Evolutionary conservation across 2,329 filamentous ascomycete species (phyloP), one percentile per base, ranked within the genome.

Genomic region (Aspergillus arachidicola): DNA sequence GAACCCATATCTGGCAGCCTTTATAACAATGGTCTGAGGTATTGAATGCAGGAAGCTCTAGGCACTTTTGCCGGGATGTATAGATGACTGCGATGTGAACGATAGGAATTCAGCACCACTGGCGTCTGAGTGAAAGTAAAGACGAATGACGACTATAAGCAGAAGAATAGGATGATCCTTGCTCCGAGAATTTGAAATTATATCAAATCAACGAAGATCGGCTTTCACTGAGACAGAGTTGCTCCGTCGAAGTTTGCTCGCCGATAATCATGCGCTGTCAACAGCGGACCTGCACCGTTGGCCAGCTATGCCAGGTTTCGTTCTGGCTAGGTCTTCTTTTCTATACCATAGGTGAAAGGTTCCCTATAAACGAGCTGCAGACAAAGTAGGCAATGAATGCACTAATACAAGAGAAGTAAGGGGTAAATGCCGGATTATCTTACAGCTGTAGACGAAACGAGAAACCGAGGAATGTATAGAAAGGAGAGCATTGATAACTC

Each of bases 21-120:
- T n/a, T n/a, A 51, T n/a, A 60, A 5, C 34, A 57, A 59, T 45
- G 28, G 36, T 41, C 46, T 60, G 14, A 38, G 57, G 51, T 5
- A 14, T 10, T 38, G 4, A 16, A 45, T 45, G 19, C 19, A 45
- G 5, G 43, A 23, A n/a, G 41, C 12, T 38, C 19, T 41, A n/a
- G 19, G 38, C 38, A 19, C 2, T n/a, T 41, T 19, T 1, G 16
- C 3, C 16, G 16, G 38, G 19, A n/a, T 41, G 19, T 41, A 41
- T 41, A 41, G 16, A 19, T 10, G 19, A 6, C 16, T n/a, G 38
- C 38, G 19, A 19, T 19, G 19, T n/a, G 16, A n/a, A 41, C 38
- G 19, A n/a, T 9, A 41, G 9, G 16, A 41, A 7, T 14, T 45
- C 41, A 43, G 10, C 4, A 43, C 41, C 19, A 21, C n/a, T 57